These are phyloP conservation scores for Ramichloridium luteum DNA, from an alignment of 2,329 filamentous ascomycete genomes.

Conservation along the genomic window DNA sequence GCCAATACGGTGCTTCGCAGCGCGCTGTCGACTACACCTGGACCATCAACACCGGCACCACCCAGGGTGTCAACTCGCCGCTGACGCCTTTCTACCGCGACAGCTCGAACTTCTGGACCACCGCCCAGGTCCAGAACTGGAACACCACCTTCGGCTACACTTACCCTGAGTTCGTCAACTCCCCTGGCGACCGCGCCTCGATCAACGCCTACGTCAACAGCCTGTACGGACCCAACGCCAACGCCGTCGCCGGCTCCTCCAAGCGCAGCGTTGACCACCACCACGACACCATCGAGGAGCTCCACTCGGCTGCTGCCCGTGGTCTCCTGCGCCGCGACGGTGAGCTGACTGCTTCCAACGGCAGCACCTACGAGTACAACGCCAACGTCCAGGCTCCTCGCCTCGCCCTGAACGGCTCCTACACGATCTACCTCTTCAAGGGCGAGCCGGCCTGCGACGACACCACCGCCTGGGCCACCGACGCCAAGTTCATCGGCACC, in stretches of 20 bases:
- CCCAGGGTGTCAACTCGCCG: constrained; percentile 12
- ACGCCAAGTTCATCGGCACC: constrained; percentile 4
- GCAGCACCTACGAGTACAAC: constrained; percentile 50
- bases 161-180: constrained; percentile 53
- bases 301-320: too few relatives aligned
- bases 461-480: constrained; percentile 1
- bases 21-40: constrained; percentile 18
- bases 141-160: constrained; percentile 57
- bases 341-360: too few relatives aligned
- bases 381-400: constrained; percentile 51
- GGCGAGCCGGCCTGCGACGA: constrained; percentile 4
- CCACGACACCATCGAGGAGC: constrained; percentile 59
- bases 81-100: constrained; percentile 52
- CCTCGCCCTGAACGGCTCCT: constrained; percentile 47
- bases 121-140: constrained; percentile 44
- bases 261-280: constrained; percentile 33
- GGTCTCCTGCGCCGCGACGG: too few relatives aligned
- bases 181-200: constrained; percentile 26
- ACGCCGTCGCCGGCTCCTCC: constrained; percentile 23
- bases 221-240: constrained; percentile 39
- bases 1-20: constrained; percentile 16
- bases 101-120: constrained; percentile 52
- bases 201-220: constrained; percentile 39
- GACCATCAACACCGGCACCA: constrained; percentile 18
- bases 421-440: constrained; percentile 56